Percentiles rank a stretch among this genome's conserved stretches.
Evolutionary conservation across 2,329 filamentous ascomycete species (phyloP).

Genomic region (Epichloe hybrida): DNA sequence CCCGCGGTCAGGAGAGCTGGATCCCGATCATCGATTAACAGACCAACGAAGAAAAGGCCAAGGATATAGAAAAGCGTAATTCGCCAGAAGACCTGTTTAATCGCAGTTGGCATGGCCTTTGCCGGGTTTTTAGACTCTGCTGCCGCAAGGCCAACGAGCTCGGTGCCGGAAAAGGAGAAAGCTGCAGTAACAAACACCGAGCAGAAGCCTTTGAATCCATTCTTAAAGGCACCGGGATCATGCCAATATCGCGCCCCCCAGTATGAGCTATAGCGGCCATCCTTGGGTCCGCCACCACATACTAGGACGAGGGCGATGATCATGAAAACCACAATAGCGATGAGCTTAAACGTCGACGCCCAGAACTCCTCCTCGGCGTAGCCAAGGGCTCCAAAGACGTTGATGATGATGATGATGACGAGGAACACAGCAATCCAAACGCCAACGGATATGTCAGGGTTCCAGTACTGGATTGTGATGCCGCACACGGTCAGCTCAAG

Average conservation of each 20-base stretch:
- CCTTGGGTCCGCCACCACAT: conserved; percentile 43
- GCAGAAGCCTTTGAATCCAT: conserved; percentile 64
- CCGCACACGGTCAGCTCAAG: conserved; percentile 35
- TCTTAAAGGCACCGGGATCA: conserved; percentile 45
- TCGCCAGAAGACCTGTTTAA: conserved; percentile 62
- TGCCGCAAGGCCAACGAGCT: conserved; percentile 36
- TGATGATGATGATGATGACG: conserved; percentile 30
- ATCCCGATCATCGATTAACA: conserved; percentile 34
- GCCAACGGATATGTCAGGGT: conserved; percentile 26
- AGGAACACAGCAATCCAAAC: conserved; percentile 39
- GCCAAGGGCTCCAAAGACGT: conserved; percentile 37
- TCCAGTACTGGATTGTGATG: conserved; percentile 39
- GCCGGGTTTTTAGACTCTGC: conserved; percentile 53
- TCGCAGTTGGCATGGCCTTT: conserved; percentile 63
- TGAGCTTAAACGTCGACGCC: conserved; percentile 37
- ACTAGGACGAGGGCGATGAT: conserved; percentile 46
- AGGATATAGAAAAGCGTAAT: conserved; percentile 43
- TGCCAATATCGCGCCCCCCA: conserved; percentile 39
- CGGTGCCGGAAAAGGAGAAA: conserved; percentile 60
- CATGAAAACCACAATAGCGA: conserved; percentile 43
- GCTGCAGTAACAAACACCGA: conserved; percentile 60
- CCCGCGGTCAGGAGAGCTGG: conserved; percentile 25
- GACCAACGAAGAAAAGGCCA: conserved; percentile 37
- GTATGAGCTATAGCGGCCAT: conserved; percentile 30
- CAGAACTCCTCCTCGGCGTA: conserved; percentile 41